Conservation (phyloP, 495 filamentous ascomycete genomes). For the Penicillium flavigenum region DNA sequence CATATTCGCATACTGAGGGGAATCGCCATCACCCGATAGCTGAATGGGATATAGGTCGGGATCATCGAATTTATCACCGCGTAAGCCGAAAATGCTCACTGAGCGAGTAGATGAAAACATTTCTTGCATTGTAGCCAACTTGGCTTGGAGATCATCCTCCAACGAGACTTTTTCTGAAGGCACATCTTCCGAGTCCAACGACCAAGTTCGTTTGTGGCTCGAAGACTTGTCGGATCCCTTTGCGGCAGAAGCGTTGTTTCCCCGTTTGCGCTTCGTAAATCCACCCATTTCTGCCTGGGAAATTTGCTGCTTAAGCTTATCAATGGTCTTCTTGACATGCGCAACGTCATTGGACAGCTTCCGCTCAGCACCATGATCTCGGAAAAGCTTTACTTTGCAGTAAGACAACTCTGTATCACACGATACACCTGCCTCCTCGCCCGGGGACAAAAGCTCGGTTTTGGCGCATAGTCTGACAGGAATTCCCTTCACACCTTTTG, state of each 20-base stretch:
- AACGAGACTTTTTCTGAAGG: slow-evolving; percentile 59
- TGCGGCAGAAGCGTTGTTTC: slow-evolving; percentile 52
- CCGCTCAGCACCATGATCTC: slow-evolving; percentile 93
- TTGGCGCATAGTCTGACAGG: slow-evolving; percentile 90
- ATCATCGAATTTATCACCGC: slow-evolving; percentile 82
- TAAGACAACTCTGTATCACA: slow-evolving; percentile 72
- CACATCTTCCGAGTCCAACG: slow-evolving; percentile 84
- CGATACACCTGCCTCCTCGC: slow-evolving; percentile 43
- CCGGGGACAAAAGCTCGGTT: slow-evolving; percentile 60
- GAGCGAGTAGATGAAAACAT: slow-evolving; percentile 94
- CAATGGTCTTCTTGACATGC: slow-evolving; percentile 89
- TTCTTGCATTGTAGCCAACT: slow-evolving; percentile 80
- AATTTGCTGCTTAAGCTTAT: slow-evolving; percentile 91
- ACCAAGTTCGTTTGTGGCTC: slow-evolving; percentile 95
- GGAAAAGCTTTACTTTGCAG: slow-evolving; percentile 95
- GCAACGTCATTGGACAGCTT: slow-evolving; percentile 93
- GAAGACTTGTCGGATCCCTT: slow-evolving; percentile 58
- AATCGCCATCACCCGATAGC: slow-evolving; percentile 65
- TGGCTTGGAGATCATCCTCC: slow-evolving; percentile 87
- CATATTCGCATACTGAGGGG: slow-evolving; percentile 55
- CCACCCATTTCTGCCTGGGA: slow-evolving; percentile 85
- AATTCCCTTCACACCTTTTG: slow-evolving; percentile 96
- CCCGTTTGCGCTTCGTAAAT: slow-evolving; percentile 82
- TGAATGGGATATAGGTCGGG: slow-evolving; percentile 82
- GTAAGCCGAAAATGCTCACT: slow-evolving; percentile 79